Evolutionary conservation across 1,284 basidiomycete species (phyloP), one percentile per base, ranked within the genome.

Genomic region (Pseudozyma pruni): DNA sequence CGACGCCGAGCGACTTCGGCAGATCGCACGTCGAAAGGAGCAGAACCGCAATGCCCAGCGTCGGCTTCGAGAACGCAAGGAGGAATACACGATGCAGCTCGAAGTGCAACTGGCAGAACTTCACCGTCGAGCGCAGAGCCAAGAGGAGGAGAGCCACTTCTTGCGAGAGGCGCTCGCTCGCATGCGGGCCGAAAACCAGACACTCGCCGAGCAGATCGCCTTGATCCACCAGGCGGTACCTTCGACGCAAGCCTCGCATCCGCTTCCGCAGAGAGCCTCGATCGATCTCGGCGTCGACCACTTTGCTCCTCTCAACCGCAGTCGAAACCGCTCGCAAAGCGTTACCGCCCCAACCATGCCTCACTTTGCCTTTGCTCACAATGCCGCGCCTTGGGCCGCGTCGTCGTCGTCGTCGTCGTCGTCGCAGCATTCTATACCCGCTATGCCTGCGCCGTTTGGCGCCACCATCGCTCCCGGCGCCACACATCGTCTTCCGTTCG

Each of bases 11-110:
- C 58, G 62, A 6, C 62, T 66, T 35, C 62, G 62, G 2, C 69
- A 72, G 48, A 63, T 67, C 14, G 69, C 62, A 6, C 63, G 63
- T n/a, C 54, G 69, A 29, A 72, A 72, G 41, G 69, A 72, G 51
- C 69, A 72, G 63, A 72, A 72, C 14, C 58, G 69, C 29, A 72
- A 72, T 42, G 69, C 69, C 6, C 69, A 72, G 42, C 62, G 69
- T n/a, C 58, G 69, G 8, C 63, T 72, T 40, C 50, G 69, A n/a
- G 69, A 67, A 46, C 69, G 69, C 29, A 72, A 67, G 20, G 69
- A 72, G 38, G 69, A 72, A 25, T 67, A 72, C 43, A 72, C 63
- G 14, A 59, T 71, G 68, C 68, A 72, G 45, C 59, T 72, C 39
- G 63, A 72, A 34, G 58, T 55, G 10, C 69, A 72, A 47, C 55